Evolutionary conservation across 208 protist species (phyloP), one percentile per base, ranked within the genome.

Genomic region (Leishmania turanica): DNA sequence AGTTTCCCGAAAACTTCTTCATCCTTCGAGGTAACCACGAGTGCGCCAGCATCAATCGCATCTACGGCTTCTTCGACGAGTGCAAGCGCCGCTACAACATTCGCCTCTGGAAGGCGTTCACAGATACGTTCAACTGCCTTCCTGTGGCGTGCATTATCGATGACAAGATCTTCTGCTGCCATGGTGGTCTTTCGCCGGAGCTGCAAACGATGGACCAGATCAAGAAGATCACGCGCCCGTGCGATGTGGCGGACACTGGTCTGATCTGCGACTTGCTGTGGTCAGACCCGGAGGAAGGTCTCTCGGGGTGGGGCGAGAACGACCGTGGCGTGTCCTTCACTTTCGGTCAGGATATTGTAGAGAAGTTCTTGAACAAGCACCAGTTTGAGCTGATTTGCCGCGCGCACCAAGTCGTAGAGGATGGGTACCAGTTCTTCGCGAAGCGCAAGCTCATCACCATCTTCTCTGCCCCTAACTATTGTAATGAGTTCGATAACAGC

Each of bases 21-120:
- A 94, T 99, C 51, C 92, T 99, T 7, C 95, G 99, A 70, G 99
- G 99, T 51, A 99, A 99, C 89, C 99, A 99, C 89, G 99, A 99
- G 89, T 99, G 99, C 85, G 99, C 99, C 4, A 99, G 96, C 51
- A 99, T 99, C 85, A 99, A 99, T 87, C 93, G 99, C 79, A 99
- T 99, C 79, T 99, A 99, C 88, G 99, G 99, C 62, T 99, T 99
- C 89, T 99, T 99, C 85, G 99, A 99, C 81, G 99, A 99, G 88
- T 99, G 99, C 93, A 99, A 99, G 90, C 95, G 98, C 15, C 93
- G 99, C 64, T 99, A 99, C 89, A 99, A 99, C 89, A 97, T 99
- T 76, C 99, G 98, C 70, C 92, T 99, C 17, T 99, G 99, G 99
- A 99, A 99, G 86, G 95, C 90, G 19, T 99, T 99, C 83, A 99